Percentiles rank a stretch among this genome's conserved stretches.
Conservation (phyloP, 1,284 basidiomycete genomes). For the Moniliophthora roreri region DNA sequence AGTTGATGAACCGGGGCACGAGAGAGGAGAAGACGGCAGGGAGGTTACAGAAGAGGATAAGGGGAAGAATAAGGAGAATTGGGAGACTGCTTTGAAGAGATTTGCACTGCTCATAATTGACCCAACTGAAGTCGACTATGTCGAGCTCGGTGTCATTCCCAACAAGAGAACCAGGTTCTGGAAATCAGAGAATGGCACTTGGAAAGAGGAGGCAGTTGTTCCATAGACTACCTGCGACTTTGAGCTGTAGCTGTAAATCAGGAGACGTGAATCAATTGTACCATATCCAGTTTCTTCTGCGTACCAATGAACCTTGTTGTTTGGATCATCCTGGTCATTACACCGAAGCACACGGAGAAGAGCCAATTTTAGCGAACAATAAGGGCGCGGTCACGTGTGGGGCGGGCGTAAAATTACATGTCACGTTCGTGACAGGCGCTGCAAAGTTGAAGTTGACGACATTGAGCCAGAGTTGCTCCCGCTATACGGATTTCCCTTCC, state of each 20-base stretch:
- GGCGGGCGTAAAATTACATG: not conserved
- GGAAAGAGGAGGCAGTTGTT: conserved; percentile 56
- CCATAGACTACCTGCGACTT: conserved; percentile 35
- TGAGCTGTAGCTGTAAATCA: not conserved
- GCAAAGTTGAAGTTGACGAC: conserved; percentile 3
- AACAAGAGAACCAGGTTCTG: conserved; percentile 57
- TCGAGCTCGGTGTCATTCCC: conserved; percentile 54
- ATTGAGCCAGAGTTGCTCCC: conserved; percentile 4
- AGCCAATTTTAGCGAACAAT: conserved; percentile 4
- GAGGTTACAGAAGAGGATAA: conserved; percentile 31
- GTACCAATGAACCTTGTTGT: not conserved
- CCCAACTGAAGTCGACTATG: conserved; percentile 60
- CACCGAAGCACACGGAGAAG: not conserved
- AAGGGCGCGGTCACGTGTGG: conserved; percentile 1
- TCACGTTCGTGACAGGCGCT: not conserved
- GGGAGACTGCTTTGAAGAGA: conserved; percentile 53
- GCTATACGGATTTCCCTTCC: not conserved
- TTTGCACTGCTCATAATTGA: conserved; percentile 69
- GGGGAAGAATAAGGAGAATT: conserved; percentile 38
- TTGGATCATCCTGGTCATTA: not conserved
- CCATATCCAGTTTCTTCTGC: too few species aligned
- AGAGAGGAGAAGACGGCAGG: conserved; percentile 9
- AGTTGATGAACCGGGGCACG: conserved; percentile 32
- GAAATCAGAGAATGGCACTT: conserved; percentile 35
- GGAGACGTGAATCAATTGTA: too few species aligned